Conservation (phyloP, 345 rosid genomes). For the Diplotaxis tenuifolia region DNA sequence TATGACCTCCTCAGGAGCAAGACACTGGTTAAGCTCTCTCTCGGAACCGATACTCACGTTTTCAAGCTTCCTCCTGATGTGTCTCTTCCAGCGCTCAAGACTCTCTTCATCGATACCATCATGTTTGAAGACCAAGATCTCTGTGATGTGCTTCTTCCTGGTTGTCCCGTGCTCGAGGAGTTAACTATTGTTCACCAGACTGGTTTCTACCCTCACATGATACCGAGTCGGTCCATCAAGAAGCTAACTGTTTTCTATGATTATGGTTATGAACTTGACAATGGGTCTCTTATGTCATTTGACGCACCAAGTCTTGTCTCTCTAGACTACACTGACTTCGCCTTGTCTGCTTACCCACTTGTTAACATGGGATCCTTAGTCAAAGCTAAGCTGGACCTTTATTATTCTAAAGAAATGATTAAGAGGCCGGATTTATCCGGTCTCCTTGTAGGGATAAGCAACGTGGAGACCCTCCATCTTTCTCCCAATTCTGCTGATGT, state of each 20-base stretch:
- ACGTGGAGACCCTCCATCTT: no score
- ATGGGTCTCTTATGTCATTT: no score
- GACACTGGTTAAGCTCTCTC: slow-evolving; percentile 11
- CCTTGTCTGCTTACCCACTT: background rate
- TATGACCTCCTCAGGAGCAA: slow-evolving; percentile 2
- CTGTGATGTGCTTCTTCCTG: slow-evolving; percentile 10
- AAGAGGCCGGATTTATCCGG: background rate
- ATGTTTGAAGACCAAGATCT: background rate
- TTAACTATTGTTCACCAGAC: background rate
- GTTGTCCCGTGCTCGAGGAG: slow-evolving; percentile 17
- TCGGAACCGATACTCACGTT: background rate
- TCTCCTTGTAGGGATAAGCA: no score
- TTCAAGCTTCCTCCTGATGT: background rate
- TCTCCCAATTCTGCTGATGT: no score
- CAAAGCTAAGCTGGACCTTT: slow-evolving; percentile 5
- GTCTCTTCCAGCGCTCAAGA: slow-evolving; percentile 22
- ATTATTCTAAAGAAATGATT: background rate
- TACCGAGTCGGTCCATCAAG: slow-evolving; percentile 6
- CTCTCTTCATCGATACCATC: background rate
- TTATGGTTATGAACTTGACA: no score
- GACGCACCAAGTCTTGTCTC: background rate
- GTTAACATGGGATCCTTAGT: slow-evolving; percentile 7
- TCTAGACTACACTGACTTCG: background rate
- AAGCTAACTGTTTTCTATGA: background rate
- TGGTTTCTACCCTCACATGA: background rate